Percentiles rank a stretch among this genome's conserved stretches.
phyloP scores from a whole-genome alignment of 495 filamentous ascomycete species.

The Aspergillus nidulans region DNA sequence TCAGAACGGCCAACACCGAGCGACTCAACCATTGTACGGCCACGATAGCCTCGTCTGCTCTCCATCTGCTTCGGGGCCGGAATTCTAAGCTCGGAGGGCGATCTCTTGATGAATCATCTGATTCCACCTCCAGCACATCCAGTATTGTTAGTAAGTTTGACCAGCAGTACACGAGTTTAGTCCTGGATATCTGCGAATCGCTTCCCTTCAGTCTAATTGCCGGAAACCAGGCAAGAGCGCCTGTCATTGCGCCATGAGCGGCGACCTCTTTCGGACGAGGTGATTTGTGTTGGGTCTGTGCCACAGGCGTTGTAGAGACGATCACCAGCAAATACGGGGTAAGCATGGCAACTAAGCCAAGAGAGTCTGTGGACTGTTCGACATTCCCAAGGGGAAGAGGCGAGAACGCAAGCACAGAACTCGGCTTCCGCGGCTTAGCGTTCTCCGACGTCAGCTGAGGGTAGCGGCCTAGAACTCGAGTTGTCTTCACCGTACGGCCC shows the following conservation, averaged over 20 bases:
- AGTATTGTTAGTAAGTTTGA: constrained; percentile 91
- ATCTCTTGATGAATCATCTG: constrained; percentile 57
- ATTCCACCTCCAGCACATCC: constrained; percentile 70
- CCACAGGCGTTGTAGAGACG: constrained; percentile 92
- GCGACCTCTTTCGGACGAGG: constrained; percentile 84
- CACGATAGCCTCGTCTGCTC: constrained; percentile 90
- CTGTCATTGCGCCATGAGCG: constrained; percentile 84
- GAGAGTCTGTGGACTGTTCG: constrained; percentile 77
- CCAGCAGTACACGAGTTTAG: constrained; percentile 96
- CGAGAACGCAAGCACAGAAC: constrained; percentile 89
- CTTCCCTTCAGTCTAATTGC: constrained; percentile 84
- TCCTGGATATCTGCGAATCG: constrained; percentile 46
- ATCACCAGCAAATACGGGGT: constrained; percentile 95
- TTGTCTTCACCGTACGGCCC: constrained; percentile 80
- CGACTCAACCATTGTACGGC: constrained; percentile 95
- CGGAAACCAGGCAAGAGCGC: constrained; percentile 95
- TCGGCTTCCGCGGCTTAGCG: constrained; percentile 75
- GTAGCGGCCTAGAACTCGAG: constrained; percentile 87
- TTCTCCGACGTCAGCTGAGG: constrained; percentile 55
- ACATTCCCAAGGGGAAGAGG: constrained; percentile 88
- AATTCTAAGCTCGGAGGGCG: constrained; percentile 76
- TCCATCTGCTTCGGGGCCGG: constrained; percentile 81
- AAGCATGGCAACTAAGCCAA: constrained; percentile 92
- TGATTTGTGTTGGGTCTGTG: constrained; percentile 93
- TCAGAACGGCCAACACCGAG: constrained; percentile 86